Evolutionary conservation across 768 basidiomycete genomes (phyloP).

Genomic region (Hebeloma cylindrosporum): DNA sequence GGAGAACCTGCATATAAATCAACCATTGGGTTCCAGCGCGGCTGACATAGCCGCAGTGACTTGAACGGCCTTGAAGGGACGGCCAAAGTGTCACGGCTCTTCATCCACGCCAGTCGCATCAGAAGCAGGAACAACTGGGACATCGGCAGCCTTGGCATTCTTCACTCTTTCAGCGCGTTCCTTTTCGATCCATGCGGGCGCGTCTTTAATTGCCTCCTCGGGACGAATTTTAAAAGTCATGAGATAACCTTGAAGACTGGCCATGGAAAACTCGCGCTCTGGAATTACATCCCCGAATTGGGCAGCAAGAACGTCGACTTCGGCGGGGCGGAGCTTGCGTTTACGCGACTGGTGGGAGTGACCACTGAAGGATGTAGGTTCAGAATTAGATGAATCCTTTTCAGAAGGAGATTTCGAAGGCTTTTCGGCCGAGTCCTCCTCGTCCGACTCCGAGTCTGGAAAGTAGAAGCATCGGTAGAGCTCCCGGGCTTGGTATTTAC

Average conservation of each 20-base stretch:
- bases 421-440: conserved; percentile 16
- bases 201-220: conserved; percentile 48
- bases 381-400: not conserved
- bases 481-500: conserved; percentile 62
- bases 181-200: conserved; percentile 49
- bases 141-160: conserved; percentile 5
- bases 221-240: conserved; percentile 69
- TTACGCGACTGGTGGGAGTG: conserved; percentile 34
- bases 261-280: conserved; percentile 50
- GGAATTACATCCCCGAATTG: conserved; percentile 56
- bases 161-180: conserved; percentile 29
- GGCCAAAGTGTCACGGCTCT: too few species aligned
- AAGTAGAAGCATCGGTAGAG: conserved; percentile 71
- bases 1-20: too few species aligned
- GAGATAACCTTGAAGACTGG: conserved; percentile 55
- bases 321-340: conserved; percentile 39
- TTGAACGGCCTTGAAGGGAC: too few species aligned
- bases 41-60: too few species aligned
- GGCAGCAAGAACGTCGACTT: conserved; percentile 48
- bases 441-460: conserved; percentile 33
- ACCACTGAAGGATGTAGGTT: conserved; percentile 11
- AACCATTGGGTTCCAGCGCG: too few species aligned
- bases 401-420: not conserved
- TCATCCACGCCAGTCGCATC: not conserved
- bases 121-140: too few species aligned